Evolutionary conservation across 1,284 basidiomycete species (phyloP).

Genomic region (Omphalotus olearius): DNA sequence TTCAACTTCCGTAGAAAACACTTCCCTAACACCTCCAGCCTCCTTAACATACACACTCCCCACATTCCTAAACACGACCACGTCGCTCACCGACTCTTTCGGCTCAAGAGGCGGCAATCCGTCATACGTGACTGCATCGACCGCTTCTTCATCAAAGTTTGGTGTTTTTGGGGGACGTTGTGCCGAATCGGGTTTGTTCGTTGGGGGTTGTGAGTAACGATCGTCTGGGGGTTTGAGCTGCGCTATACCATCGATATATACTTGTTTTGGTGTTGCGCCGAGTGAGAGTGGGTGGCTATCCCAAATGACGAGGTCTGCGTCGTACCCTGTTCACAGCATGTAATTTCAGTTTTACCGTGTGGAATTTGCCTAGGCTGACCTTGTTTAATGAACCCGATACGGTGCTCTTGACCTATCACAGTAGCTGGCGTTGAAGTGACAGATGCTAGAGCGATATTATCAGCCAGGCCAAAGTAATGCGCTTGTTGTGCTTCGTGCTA

Average conservation of each 20-base stretch:
- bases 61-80: slow-evolving; percentile 57
- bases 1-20: slow-evolving; percentile 20
- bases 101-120: slow-evolving; percentile 64
- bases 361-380: slow-evolving; percentile 35
- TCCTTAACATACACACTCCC: slow-evolving; percentile 39
- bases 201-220: background rate
- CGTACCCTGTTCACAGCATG: slow-evolving; percentile 15
- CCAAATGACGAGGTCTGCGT: slow-evolving; percentile 49
- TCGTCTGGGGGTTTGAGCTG: slow-evolving; percentile 33
- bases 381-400: slow-evolving; percentile 59
- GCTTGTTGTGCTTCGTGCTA: slow-evolving; percentile 83
- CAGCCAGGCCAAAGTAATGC: slow-evolving; percentile 56
- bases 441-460: slow-evolving; percentile 47
- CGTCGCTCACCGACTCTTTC: slow-evolving; percentile 21
- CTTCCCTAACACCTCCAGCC: slow-evolving; percentile 23
- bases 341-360: background rate
- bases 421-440: slow-evolving; percentile 67
- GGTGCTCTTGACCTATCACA: slow-evolving; percentile 63
- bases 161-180: slow-evolving; percentile 54
- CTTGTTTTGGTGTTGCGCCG: slow-evolving; percentile 58
- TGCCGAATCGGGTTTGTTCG: slow-evolving; percentile 39
- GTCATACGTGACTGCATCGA: slow-evolving; percentile 52
- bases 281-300: slow-evolving; percentile 64
- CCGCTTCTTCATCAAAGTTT: slow-evolving; percentile 52
- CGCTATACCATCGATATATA: slow-evolving; percentile 59